Base-by-base conservation (phyloP, 1,284 basidiomycete genomes). In the Butyriboletus appendiculatus region DNA sequence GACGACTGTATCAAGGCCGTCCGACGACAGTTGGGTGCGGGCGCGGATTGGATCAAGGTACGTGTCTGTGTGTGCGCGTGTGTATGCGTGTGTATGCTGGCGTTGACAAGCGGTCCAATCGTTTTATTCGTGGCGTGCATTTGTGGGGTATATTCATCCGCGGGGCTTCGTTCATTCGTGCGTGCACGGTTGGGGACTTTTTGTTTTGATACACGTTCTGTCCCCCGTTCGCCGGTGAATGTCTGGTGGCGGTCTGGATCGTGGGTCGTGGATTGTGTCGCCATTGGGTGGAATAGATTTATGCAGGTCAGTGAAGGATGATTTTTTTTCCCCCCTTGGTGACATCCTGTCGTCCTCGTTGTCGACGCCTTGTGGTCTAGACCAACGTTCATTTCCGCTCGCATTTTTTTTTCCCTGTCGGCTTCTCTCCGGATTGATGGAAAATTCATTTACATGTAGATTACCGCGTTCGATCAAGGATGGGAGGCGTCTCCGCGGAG, bases 1-100 rank as follows among this genome's bases (percentile, higher is more conserved):
- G 79, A 79, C 34, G 81, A 75, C 35, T 84, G 85, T 62, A 65
- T 79, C 41, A 76, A 75, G 52, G 84, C 78, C 12, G 82, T 86
- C 3, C 73, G 85, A 41, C 76, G 76, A 55, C 85, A 86, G 61
- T 77, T 88, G 53, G 84, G 85, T 22, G 80, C 84, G n/a, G 85
- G 85, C 5, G 82, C 84, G 5, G 85, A 88, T 68, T 84, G 81
- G 79, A 80, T 85, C 59, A 82, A 84, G 80, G 77, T 79, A 45
- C 11, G 20, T 22, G 14, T 20, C 20, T 43, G 11, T 55, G 45
- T 63, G 7, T 58, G 48, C n/a, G n/a, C 12, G 1, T 55, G 1
- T 55, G 39, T 59, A 22, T 61, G 46, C 20, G 12, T 4, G 5
- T 54, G 39, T 59, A 16, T 49, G 39, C 22, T 2, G 2, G 16